Evolutionary conservation across 495 filamentous ascomycete genomes (phyloP).

Genomic region (Penicillium desertorum): DNA sequence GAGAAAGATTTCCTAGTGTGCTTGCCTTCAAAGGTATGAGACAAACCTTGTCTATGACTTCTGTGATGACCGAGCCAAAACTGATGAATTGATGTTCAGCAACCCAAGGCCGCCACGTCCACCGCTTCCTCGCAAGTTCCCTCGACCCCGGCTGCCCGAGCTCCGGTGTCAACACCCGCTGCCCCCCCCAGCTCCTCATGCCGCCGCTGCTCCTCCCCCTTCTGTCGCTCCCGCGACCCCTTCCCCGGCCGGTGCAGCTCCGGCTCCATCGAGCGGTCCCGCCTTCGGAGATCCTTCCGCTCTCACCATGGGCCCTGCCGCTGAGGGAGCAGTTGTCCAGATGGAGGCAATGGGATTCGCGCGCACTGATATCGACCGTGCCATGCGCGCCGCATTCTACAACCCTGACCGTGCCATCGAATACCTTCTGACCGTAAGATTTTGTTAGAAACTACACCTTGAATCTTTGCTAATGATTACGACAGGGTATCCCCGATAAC

Average conservation of each 20-base stretch:
- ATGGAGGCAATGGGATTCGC: slow-evolving; percentile 98
- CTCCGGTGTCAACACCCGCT: slow-evolving; percentile 49
- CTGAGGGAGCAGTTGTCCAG: slow-evolving; percentile 82
- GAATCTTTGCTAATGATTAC: slow-evolving; percentile 14
- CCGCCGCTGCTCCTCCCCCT: slow-evolving; percentile 52
- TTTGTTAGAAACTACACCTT: background rate
- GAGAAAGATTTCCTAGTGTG: slow-evolving; percentile 99
- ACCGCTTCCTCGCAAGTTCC: slow-evolving; percentile 55
- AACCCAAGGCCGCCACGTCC: slow-evolving; percentile 70
- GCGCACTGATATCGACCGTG: slow-evolving; percentile 79
- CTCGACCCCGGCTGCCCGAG: slow-evolving; percentile 54
- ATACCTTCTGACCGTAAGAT: slow-evolving; percentile 81
- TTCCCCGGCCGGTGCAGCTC: slow-evolving; percentile 56
- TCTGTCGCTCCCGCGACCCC: slow-evolving; percentile 62
- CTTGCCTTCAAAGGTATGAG: slow-evolving; percentile 84
- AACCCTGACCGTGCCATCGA: slow-evolving; percentile 98
- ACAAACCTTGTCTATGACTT: background rate
- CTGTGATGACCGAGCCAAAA: background rate
- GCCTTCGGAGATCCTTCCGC: slow-evolving; percentile 75
- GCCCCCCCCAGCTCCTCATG: slow-evolving; percentile 68
- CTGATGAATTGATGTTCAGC: slow-evolving; percentile 20
- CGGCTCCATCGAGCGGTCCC: slow-evolving; percentile 40
- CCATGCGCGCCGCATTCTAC: slow-evolving; percentile 93
- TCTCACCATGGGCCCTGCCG: slow-evolving; percentile 77
- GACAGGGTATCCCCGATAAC: slow-evolving; percentile 88